Evolutionary conservation across 1,284 basidiomycete genomes (phyloP).

Genomic region (Pholiota adiposa): DNA sequence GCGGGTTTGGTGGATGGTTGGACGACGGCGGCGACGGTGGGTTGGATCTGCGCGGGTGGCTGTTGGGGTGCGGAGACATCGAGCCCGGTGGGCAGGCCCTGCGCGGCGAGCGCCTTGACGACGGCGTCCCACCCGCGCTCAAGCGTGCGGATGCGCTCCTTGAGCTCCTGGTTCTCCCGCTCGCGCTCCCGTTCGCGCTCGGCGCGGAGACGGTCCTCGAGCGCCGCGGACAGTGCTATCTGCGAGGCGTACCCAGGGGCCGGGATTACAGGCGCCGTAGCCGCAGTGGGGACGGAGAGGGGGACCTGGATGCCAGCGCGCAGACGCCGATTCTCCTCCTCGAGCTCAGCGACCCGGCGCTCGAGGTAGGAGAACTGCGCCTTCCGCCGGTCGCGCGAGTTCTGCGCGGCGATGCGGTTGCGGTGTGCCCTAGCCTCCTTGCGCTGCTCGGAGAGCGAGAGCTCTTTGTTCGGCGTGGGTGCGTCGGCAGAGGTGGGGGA

Average conservation of each 20-base stretch:
- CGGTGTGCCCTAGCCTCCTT: slow-evolving; percentile 83
- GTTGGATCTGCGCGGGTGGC: slow-evolving; percentile 17
- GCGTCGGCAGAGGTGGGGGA: not conserved
- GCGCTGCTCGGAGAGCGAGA: slow-evolving; percentile 61
- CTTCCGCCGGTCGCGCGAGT: slow-evolving; percentile 81
- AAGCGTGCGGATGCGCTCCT: slow-evolving; percentile 73
- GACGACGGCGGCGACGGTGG: slow-evolving; percentile 22
- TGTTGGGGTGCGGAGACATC: slow-evolving; percentile 29
- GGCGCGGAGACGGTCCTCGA: slow-evolving; percentile 25
- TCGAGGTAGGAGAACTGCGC: slow-evolving; percentile 77
- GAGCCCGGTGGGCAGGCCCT: slow-evolving; percentile 53
- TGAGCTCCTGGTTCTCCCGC: slow-evolving; percentile 74
- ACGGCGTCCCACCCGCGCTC: slow-evolving; percentile 81
- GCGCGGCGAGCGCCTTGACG: slow-evolving; percentile 71
- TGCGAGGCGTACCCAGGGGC: slow-evolving; percentile 10
- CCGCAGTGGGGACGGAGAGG: too few relatives aligned
- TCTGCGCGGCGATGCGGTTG: slow-evolving; percentile 84
- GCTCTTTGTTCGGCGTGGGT: too few relatives aligned
- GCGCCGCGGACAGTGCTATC: too few relatives aligned
- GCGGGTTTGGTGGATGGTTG: slow-evolving; percentile 25
- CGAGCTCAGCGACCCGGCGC: slow-evolving; percentile 78
- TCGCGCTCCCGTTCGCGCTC: slow-evolving; percentile 34
- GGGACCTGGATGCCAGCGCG: slow-evolving; percentile 59
- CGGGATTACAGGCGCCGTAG: slow-evolving; percentile 19
- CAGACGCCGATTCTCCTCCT: slow-evolving; percentile 82